A percentile compares a stretch with the other conserved stretches of the same genome.
These are phyloP conservation scores for Rhodocollybia butyracea DNA, from an alignment of 768 basidiomycete species.

Conservation along the genomic window DNA sequence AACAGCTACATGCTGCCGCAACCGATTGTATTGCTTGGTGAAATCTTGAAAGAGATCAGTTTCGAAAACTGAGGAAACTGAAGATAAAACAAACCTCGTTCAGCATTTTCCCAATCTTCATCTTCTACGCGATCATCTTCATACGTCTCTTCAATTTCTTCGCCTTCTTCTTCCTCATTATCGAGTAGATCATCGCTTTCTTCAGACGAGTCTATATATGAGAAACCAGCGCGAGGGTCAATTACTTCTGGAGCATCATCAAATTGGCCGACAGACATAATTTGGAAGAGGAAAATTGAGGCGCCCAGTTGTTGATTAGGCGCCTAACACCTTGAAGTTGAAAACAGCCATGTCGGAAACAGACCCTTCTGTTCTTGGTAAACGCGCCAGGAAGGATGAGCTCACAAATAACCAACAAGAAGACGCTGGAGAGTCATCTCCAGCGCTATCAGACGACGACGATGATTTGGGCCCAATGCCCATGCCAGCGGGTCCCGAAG, in stretches of 20 bases:
- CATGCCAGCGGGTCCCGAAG: slow-evolving; percentile 47
- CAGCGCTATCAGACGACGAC: slow-evolving; percentile 53
- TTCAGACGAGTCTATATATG: slow-evolving; percentile 42
- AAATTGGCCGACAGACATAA: slow-evolving; percentile 52
- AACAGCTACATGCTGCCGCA: slow-evolving; percentile 87
- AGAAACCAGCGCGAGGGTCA: slow-evolving; percentile 24
- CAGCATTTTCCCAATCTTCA: slow-evolving; percentile 86
- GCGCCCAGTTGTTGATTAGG: neutral
- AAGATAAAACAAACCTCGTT: slow-evolving; percentile 54
- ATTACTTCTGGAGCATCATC: slow-evolving; percentile 50
- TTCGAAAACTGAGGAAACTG: neutral
- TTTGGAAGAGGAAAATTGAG: slow-evolving; percentile 10
- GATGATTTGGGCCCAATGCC: slow-evolving; percentile 92
- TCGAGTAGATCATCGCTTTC: slow-evolving; percentile 29
- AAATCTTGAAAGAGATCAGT: slow-evolving; percentile 62
- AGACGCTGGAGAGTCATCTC: neutral
- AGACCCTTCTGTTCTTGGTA: slow-evolving; percentile 40
- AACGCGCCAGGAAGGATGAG: slow-evolving; percentile 35
- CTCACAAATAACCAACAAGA: slow-evolving; percentile 8
- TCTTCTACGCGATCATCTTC: slow-evolving; percentile 65
- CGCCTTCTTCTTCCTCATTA: slow-evolving; percentile 36
- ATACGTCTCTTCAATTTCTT: slow-evolving; percentile 44
- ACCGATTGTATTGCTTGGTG: slow-evolving; percentile 96
- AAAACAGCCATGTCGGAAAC: slow-evolving; percentile 28
- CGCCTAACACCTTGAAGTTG: neutral